phyloP scores from a whole-genome alignment of 345 rosid species.

The Nephelium lappaceum region DNA sequence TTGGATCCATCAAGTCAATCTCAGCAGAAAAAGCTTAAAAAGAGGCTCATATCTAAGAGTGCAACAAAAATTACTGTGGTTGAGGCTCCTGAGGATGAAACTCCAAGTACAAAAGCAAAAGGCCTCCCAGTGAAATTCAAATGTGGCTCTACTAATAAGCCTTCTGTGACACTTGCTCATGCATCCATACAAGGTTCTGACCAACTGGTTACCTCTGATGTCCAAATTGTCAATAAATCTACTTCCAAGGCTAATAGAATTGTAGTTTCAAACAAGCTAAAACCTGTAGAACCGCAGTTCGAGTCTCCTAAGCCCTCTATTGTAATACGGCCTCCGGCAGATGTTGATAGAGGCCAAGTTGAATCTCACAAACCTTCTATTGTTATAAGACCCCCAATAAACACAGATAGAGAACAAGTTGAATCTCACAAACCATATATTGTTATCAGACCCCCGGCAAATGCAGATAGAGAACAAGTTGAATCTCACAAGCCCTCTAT shows the following conservation, averaged over 20 bases:
- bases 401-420: slow-evolving; percentile 54
- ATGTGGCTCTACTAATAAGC: slow-evolving; percentile 41
- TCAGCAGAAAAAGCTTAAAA: slow-evolving; percentile 60
- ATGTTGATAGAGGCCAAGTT: slow-evolving; percentile 57
- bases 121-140: slow-evolving; percentile 57
- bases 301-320: slow-evolving; percentile 75
- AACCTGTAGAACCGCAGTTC: slow-evolving; percentile 55
- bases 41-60: slow-evolving; percentile 53
- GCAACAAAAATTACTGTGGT: slow-evolving; percentile 45
- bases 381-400: slow-evolving; percentile 57
- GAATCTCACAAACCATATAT: slow-evolving; percentile 61
- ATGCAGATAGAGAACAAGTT: slow-evolving; percentile 54
- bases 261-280: slow-evolving; percentile 68
- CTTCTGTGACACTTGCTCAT: slow-evolving; percentile 51
- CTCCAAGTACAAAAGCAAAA: slow-evolving; percentile 51
- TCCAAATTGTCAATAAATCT: slow-evolving; percentile 56
- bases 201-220: slow-evolving; percentile 44
- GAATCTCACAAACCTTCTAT: slow-evolving; percentile 64
- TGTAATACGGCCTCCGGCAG: slow-evolving; percentile 79
- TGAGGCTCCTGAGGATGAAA: slow-evolving; percentile 63
- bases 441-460: slow-evolving; percentile 62
- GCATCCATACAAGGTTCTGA: slow-evolving; percentile 58
- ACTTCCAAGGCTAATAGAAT: slow-evolving; percentile 65
- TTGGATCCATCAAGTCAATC: slow-evolving; percentile 56
- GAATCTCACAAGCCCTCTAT: slow-evolving; percentile 73